phyloP scores from a whole-genome alignment of 148 eudicot species.

The Rhododendron kiyosumense region DNA sequence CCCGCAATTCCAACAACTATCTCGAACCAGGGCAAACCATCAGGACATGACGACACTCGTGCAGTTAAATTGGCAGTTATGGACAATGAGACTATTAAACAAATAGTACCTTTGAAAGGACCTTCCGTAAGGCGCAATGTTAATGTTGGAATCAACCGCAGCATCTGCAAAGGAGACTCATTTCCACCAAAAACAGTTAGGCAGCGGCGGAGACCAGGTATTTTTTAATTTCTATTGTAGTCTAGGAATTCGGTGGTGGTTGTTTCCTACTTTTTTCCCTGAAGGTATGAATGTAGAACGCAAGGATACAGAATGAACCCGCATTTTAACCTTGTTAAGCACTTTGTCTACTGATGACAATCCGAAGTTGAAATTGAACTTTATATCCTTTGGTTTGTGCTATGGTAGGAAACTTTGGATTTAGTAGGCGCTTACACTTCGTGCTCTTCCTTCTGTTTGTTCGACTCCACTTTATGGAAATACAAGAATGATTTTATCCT shows the following conservation, averaged over 20 bases:
- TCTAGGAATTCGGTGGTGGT: neutral
- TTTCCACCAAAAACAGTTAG: conserved; percentile 49
- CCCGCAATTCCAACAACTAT: conserved; percentile 28
- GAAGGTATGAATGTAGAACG: neutral
- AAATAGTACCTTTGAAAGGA: conserved; percentile 58
- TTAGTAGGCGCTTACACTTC: neutral
- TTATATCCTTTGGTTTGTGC: neutral
- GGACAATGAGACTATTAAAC: conserved; percentile 60
- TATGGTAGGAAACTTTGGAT: neutral
- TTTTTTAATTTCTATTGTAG: neutral
- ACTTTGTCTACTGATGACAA: neutral
- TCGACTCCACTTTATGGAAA: neutral
- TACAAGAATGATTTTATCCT: neutral
- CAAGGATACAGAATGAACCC: neutral
- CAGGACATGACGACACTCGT: conserved; percentile 49
- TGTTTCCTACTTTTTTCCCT: neutral
- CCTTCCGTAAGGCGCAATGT: conserved; percentile 44
- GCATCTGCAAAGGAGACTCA: conserved; percentile 53
- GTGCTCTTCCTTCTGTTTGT: neutral
- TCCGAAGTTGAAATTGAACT: neutral
- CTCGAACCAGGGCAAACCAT: conserved; percentile 47
- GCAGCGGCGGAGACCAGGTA: conserved; percentile 74
- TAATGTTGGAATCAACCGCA: conserved; percentile 44
- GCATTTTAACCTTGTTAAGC: neutral
- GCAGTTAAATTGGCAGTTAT: conserved; percentile 52